Percentiles rank a stretch among this genome's conserved stretches.
These are phyloP conservation scores for Suhomyces wounanorum DNA, from an alignment of 1,139 yeast species.

Conservation along the genomic window DNA sequence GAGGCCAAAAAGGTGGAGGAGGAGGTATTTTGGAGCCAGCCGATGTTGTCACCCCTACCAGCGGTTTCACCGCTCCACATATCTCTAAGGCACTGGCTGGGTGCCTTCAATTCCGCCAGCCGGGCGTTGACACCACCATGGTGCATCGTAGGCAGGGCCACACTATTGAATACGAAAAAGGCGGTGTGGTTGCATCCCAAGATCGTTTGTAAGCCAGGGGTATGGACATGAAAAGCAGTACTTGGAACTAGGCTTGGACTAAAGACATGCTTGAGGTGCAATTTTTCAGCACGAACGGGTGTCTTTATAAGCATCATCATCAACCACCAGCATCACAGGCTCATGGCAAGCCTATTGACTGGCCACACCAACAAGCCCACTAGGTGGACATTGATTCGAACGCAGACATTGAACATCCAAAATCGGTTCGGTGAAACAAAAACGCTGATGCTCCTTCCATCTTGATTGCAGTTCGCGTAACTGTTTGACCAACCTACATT, in stretches of 20 bases:
- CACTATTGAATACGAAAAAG: neutral
- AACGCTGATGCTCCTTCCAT: neutral
- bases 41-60: neutral
- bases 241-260: neutral
- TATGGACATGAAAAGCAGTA: no score
- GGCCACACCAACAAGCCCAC: neutral
- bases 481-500: no score
- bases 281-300: neutral
- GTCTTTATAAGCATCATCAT: neutral
- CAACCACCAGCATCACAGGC: neutral
- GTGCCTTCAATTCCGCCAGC: no score
- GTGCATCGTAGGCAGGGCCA: neutral
- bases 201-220: neutral
- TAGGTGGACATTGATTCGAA: no score
- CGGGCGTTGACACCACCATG: neutral
- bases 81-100: no score
- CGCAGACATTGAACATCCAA: no score
- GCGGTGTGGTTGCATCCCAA: neutral
- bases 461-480: neutral
- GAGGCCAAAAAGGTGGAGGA: no score
- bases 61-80: no score
- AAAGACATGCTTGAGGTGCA: neutral
- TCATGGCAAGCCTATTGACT: neutral
- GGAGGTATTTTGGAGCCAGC: neutral
- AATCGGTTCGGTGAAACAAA: no score